Base-by-base conservation (phyloP, 169 alveolate species). In the Plasmodium chabaudi region DNA sequence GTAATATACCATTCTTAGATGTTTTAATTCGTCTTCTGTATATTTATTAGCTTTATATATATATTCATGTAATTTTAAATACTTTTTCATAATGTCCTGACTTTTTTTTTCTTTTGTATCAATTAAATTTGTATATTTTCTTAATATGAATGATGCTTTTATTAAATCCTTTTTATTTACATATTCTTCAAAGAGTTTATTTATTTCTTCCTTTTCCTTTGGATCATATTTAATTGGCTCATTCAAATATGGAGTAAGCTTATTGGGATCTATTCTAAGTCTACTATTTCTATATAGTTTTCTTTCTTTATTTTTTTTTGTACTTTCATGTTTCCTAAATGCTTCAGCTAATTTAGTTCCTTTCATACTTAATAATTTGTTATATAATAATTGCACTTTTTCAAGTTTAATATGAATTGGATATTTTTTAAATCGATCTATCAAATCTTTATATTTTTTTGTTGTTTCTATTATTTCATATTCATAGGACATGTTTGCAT, bases 221-320 rank as follows among this genome's bases (percentile, higher is more conserved):
- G 87, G 92, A 42, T 94, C 93, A 59, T 92, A 94, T 65, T 94
- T 92, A n/a, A 70, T 61, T 1, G 96, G 96, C 53, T 92, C 91
- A 69, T 94, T 60, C 60, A 94, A 55, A 84, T 89, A 94, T 9
- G 96, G 96, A 9, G 94, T 89, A 15, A 94, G 87, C 6, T 94
- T 90, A 49, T 94, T 88, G 49, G 87, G 59, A 86, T 94, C 91
- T 25, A 94, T 21, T 49, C 77, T 87, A 47, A 72, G 27, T 25
- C 72, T 17, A 9, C 73, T 72, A 47, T 84, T 64, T 4, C 90
- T 27, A 71, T 70, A 71, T 5, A 70, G 61, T 39, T 70, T 88
- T 47, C 79, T 74, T n/a, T 55, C 88, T 5, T 70, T 46, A 56
- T 74, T 72, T 27, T 64, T 63, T 49, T 74, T 74, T n/a, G 63